Percentiles rank a stretch among this genome's conserved stretches.
Evolutionary conservation across 2,329 filamentous ascomycete genomes (phyloP).

Genomic region (Pseudogymnoascus sp.): DNA sequence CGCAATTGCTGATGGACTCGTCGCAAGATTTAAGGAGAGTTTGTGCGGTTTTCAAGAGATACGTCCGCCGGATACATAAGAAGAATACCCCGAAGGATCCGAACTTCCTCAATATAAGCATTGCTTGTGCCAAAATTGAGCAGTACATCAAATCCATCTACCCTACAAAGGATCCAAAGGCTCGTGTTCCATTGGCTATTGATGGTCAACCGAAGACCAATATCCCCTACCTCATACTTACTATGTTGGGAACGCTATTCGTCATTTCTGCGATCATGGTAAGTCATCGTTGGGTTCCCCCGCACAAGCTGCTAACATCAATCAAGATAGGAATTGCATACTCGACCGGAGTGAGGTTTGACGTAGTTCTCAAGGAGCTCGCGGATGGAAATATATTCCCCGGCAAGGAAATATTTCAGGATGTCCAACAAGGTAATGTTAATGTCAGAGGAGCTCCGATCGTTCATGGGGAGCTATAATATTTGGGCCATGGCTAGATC

Average conservation of each 20-base stretch:
- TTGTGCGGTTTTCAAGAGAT: slow-evolving; percentile 73
- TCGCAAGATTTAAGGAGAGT: slow-evolving; percentile 81
- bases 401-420: background rate
- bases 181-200: slow-evolving; percentile 37
- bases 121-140: slow-evolving; percentile 86
- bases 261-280: slow-evolving; percentile 76
- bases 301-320: background rate
- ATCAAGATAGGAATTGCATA: background rate
- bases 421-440: background rate
- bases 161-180: slow-evolving; percentile 70
- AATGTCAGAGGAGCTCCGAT: background rate
- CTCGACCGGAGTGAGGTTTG: background rate
- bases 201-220: slow-evolving; percentile 51
- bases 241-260: slow-evolving; percentile 61
- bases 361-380: background rate
- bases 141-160: slow-evolving; percentile 93
- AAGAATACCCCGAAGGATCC: slow-evolving; percentile 94
- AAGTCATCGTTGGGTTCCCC: slow-evolving; percentile 21
- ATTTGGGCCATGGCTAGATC: background rate
- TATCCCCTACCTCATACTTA: slow-evolving; percentile 55
- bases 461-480: background rate
- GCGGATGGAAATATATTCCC: background rate
- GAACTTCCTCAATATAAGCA: slow-evolving; percentile 85
- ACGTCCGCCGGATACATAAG: slow-evolving; percentile 73
- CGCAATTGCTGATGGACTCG: slow-evolving; percentile 82